These are phyloP conservation scores for Meripilus lineatus DNA, from an alignment of 1,284 basidiomycete genomes.

Conservation along the genomic window DNA sequence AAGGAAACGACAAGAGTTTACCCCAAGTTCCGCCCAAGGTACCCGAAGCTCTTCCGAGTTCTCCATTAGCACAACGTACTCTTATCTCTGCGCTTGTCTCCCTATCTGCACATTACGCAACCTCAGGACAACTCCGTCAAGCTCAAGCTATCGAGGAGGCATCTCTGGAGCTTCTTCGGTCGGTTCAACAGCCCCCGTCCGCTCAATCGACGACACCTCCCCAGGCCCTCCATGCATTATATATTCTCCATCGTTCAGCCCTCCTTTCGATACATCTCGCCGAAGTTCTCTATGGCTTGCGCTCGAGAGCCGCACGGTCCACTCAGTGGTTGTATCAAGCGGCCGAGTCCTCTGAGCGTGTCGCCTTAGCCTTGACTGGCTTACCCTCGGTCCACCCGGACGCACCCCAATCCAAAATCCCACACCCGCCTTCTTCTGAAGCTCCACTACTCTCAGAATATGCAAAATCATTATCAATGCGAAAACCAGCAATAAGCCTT, in stretches of 20 bases:
- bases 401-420: constrained; percentile 32
- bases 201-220: constrained; percentile 43
- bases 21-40: constrained; percentile 23
- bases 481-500: constrained; percentile 50
- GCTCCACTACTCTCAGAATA: constrained; percentile 41
- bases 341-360: constrained; percentile 61
- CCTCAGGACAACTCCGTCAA: constrained; percentile 55
- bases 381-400: constrained; percentile 33
- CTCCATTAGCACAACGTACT: constrained; percentile 66
- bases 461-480: constrained; percentile 42
- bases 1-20: constrained; percentile 12
- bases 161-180: constrained; percentile 64
- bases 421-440: constrained; percentile 40
- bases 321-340: constrained; percentile 56
- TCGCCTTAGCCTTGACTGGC: constrained; percentile 52
- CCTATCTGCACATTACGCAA: constrained; percentile 68
- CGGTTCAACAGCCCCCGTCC: constrained; percentile 48
- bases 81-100: constrained; percentile 64
- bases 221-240: constrained; percentile 60
- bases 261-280: constrained; percentile 72
- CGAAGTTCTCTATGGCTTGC: constrained; percentile 64
- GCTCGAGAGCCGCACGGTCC: constrained; percentile 38
- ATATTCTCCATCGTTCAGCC: constrained; percentile 68
- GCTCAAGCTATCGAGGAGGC: constrained; percentile 66
- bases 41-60: constrained; percentile 42